These are phyloP conservation scores for Suillus decipiens DNA, from an alignment of 768 basidiomycete species.

Conservation along the genomic window DNA sequence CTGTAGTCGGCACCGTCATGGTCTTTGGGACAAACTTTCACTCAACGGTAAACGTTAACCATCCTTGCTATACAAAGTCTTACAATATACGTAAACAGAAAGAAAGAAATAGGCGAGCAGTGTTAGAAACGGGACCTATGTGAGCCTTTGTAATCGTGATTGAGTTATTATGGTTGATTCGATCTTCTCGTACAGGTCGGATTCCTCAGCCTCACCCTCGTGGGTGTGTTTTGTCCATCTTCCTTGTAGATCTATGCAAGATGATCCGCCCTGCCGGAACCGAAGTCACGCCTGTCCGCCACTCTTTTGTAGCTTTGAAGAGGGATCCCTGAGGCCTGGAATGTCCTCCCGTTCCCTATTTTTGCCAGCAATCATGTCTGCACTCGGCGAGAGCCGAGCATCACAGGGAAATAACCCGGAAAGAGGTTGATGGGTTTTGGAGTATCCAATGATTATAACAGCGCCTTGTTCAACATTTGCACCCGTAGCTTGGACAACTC, in stretches of 20 bases:
- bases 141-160: conserved; percentile 34
- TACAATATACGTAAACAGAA: not conserved
- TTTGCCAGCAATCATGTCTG: conserved; percentile 78
- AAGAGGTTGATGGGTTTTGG: conserved; percentile 8
- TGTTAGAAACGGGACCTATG: conserved; percentile 78
- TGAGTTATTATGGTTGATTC: conserved; percentile 51
- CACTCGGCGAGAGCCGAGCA: conserved; percentile 59
- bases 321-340: conserved; percentile 54
- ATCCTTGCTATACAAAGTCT: conserved; percentile 26
- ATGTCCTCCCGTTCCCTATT: conserved; percentile 73
- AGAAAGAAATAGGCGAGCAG: conserved; percentile 24
- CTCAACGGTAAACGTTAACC: conserved; percentile 46
- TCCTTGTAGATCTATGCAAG: conserved; percentile 67
- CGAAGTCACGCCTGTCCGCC: conserved; percentile 86
- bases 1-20: conserved; percentile 75
- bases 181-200: conserved; percentile 50
- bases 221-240: conserved; percentile 61
- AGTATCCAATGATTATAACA: conserved; percentile 79
- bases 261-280: conserved; percentile 77
- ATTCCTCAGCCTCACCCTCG: conserved; percentile 65
- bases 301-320: conserved; percentile 63
- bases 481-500: conserved; percentile 71
- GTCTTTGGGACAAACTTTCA: conserved; percentile 72
- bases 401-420: conserved; percentile 4
- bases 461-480: conserved; percentile 69